Base-by-base conservation (phyloP, 2,329 filamentous ascomycete species). In the Xylogone sp. region DNA sequence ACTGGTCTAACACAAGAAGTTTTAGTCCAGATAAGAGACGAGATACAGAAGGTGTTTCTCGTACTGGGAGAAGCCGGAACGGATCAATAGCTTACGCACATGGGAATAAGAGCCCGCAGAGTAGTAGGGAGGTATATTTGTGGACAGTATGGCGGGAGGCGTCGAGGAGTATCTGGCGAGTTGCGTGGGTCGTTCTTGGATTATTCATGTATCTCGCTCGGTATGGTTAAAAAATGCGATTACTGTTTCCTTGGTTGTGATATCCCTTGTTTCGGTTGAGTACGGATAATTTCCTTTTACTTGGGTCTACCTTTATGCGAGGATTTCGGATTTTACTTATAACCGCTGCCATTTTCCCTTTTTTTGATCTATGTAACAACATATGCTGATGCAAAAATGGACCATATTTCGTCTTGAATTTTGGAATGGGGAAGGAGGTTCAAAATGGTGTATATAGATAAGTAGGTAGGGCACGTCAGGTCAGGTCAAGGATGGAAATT, bases 181-280 rank as follows among this genome's bases (percentile, higher is more conserved):
- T 91, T 3, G 75, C 75, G 5, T 82, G 79, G 75, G 78, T 88
- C 67, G 82, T 81, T 19, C 67, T 84, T 43, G 57, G 72, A 13
- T 83, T 84, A 66, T 94, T 88, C 75, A 74, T 75, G 24, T 88
- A 83, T 70, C 69, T 93, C 59, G 75, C 85, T 51, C 82, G 79
- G 70, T 76, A 76, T 62, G 84, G 85, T 56, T 89, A 64, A 68
- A 39, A 31, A 39, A 39, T 39, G 5, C 10, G 13, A 18, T 39
- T 16, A 4, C 34, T 7, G 34, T 27, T 5, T 27, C 10, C 24
- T 27, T 27, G n/a, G n/a, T n/a, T n/a, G n/a, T n/a, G n/a, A n/a
- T n/a, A n/a, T n/a, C n/a, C n/a, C n/a, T n/a, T n/a, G n/a, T n/a
- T n/a, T n/a, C n/a, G n/a, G n/a, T n/a, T n/a, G n/a, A n/a, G n/a